These are phyloP conservation scores for Warburgia ugandensis DNA, from an alignment of 164 flowering plant species.

Conservation along the genomic window DNA sequence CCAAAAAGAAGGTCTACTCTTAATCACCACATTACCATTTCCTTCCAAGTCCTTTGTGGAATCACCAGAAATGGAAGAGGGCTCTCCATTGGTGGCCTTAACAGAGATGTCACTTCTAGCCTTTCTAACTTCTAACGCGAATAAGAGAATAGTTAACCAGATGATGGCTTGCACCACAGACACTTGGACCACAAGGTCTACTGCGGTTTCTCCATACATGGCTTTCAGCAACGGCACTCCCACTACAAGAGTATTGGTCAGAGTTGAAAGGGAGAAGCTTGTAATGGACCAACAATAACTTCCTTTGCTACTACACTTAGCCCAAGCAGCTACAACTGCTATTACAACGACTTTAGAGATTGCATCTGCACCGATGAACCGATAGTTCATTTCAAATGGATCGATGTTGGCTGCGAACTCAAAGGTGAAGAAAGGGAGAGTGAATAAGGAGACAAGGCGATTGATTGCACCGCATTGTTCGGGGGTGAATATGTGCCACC, in stretches of 20 bases:
- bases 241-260: slow-evolving; percentile 57
- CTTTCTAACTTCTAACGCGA: slow-evolving; percentile 46
- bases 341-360: slow-evolving; percentile 48
- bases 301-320: slow-evolving; percentile 49
- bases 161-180: slow-evolving; percentile 52
- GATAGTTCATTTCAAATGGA: slow-evolving; percentile 53
- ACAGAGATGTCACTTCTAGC: slow-evolving; percentile 15
- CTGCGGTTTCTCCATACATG: slow-evolving; percentile 56
- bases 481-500: slow-evolving; percentile 53
- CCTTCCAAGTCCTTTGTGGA: slow-evolving; percentile 24
- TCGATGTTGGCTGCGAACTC: slow-evolving; percentile 46
- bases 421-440: slow-evolving; percentile 63
- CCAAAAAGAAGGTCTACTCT: slow-evolving; percentile 30
- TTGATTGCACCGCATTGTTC: slow-evolving; percentile 60
- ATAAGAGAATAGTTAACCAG: slow-evolving; percentile 51
- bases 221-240: slow-evolving; percentile 66
- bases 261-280: slow-evolving; percentile 52
- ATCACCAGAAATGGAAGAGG: slow-evolving; percentile 2
- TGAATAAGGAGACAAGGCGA: slow-evolving; percentile 57
- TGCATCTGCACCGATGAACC: slow-evolving; percentile 49
- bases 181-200: slow-evolving; percentile 56
- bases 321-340: slow-evolving; percentile 45
- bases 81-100: not conserved
- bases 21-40: slow-evolving; percentile 1
- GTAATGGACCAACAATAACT: slow-evolving; percentile 65